phyloP scores from a whole-genome alignment of 192 early-diverging fungal species.

The Dissophora ornata region DNA sequence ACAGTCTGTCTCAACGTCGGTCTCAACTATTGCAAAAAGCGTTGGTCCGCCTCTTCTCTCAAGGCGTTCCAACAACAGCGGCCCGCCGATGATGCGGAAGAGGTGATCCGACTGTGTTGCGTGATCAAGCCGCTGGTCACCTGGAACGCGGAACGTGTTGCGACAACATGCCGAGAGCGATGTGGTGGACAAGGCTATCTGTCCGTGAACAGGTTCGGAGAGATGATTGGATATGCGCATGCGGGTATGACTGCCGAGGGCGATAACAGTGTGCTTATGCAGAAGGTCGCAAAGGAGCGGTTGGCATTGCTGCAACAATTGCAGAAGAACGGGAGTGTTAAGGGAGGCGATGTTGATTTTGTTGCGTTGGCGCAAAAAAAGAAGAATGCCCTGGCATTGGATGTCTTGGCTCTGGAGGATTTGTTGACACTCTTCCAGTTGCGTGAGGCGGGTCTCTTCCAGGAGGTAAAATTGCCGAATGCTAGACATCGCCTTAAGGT shows the following conservation, averaged over 20 bases:
- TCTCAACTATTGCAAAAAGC: slow-evolving; percentile 74
- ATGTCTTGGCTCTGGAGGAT: slow-evolving; percentile 51
- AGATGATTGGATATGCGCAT: slow-evolving; percentile 76
- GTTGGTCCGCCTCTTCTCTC: slow-evolving; percentile 60
- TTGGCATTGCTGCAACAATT: slow-evolving; percentile 62
- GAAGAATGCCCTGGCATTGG: slow-evolving; percentile 52
- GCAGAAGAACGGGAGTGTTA: slow-evolving; percentile 3
- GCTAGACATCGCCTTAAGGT: too few relatives aligned
- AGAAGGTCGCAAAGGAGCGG: slow-evolving; percentile 82
- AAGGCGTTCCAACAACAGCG: not conserved
- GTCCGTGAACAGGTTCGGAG: slow-evolving; percentile 70
- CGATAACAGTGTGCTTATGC: slow-evolving; percentile 81
- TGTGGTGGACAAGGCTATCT: slow-evolving; percentile 84
- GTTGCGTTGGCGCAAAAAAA: slow-evolving; percentile 19
- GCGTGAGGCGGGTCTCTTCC: slow-evolving; percentile 51
- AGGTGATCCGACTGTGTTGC: slow-evolving; percentile 78
- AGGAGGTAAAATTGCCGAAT: slow-evolving; percentile 50
- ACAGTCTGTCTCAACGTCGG: slow-evolving; percentile 76
- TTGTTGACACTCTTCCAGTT: slow-evolving; percentile 57
- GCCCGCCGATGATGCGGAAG: slow-evolving; percentile 54
- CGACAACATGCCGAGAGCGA: slow-evolving; percentile 76
- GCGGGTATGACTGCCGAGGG: slow-evolving; percentile 86
- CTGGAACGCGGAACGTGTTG: slow-evolving; percentile 76
- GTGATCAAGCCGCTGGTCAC: slow-evolving; percentile 79
- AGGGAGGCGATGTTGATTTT: not conserved